These are phyloP conservation scores for Fennellomyces sp. DNA, from an alignment of 371 early-diverging fungal genomes.

Conservation along the genomic window DNA sequence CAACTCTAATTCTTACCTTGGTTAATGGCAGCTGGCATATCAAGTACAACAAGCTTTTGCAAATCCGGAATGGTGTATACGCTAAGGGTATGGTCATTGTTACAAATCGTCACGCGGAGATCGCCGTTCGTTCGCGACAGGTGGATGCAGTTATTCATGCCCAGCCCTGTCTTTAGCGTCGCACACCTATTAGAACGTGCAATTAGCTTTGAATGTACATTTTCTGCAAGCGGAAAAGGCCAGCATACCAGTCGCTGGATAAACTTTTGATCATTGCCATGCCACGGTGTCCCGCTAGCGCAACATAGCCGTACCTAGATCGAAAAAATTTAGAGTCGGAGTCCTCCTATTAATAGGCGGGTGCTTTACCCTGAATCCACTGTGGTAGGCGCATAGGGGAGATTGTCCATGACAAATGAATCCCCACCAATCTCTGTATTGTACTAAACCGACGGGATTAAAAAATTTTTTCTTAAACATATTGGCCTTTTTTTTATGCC, in stretches of 20 bases:
- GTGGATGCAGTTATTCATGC: constrained; percentile 23
- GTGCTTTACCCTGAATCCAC: constrained; percentile 17
- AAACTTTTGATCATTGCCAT: constrained; percentile 13
- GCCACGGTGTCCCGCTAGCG: constrained; percentile 25
- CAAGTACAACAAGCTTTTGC: constrained; percentile 62
- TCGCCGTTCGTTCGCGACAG: constrained; percentile 8
- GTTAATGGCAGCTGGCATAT: constrained; percentile 80
- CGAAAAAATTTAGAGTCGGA: background rate
- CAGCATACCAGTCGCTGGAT: constrained; percentile 13
- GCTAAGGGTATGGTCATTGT: constrained; percentile 91
- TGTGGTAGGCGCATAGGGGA: constrained; percentile 26
- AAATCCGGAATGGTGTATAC: constrained; percentile 73
- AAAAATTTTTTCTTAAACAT: constrained; percentile 6
- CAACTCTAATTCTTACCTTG: constrained; percentile 47
- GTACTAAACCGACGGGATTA: constrained; percentile 7
- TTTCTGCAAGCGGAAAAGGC: background rate
- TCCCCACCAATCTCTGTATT: constrained; percentile 10
- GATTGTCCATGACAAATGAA: background rate
- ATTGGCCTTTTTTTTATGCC: background rate
- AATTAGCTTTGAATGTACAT: background rate
- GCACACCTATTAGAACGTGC: constrained; percentile 28
- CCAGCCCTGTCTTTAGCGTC: constrained; percentile 15
- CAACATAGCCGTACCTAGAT: constrained; percentile 18
- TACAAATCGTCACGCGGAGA: constrained; percentile 71
- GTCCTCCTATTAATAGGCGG: background rate